Base-by-base conservation (phyloP, 441 rosid species). In the Pelargonium citronellum region DNA sequence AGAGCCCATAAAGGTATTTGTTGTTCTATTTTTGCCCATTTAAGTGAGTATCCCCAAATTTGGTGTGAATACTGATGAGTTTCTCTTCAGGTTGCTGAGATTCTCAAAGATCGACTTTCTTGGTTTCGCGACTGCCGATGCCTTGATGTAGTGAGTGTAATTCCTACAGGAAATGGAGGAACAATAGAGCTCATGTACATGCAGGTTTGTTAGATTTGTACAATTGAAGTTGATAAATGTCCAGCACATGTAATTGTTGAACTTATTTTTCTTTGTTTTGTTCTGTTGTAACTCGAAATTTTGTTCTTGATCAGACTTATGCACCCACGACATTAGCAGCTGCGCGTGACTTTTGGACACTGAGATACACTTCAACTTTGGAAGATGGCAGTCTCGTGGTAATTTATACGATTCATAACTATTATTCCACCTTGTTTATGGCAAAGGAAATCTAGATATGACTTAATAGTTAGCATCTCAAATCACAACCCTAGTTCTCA, bases 351-450 rank as follows among this genome's bases (percentile, higher is more conserved):
- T 88, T 95, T 78, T 95, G 99, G 99, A 95, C 97, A 41, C 78
- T 95, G 69, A 86, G 99, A 86, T 95, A 95, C 79, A 89, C 98
- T 44, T 86, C 87, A 1, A 89, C 83, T 73, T 85, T 95, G 64
- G 99, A 92, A 72, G 90, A 95, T 69, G 99, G 97, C 82, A 92
- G 98, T 86, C 87, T 95, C 62, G 99, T 92, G 97, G 99, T 95
- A 91, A 73, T 83, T 58, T 57, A 37, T 20, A 47, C 58, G 20
- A 30, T 3, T 2, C 53, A 37, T 16, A 9, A 37, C 64, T 63
- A 12, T 16, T 41, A 37, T 5, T 37, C 6, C 41, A 34, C 6
- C 39, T 34, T 37, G 41, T 37, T 37, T 37, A 37, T 37, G 41
- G n/a, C n/a, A n/a, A n/a, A n/a, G n/a, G n/a, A n/a, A 37, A 8